Evolutionary conservation across 768 basidiomycete species (phyloP), one percentile per base, ranked within the genome.

Genomic region (Auricularia sp.): DNA sequence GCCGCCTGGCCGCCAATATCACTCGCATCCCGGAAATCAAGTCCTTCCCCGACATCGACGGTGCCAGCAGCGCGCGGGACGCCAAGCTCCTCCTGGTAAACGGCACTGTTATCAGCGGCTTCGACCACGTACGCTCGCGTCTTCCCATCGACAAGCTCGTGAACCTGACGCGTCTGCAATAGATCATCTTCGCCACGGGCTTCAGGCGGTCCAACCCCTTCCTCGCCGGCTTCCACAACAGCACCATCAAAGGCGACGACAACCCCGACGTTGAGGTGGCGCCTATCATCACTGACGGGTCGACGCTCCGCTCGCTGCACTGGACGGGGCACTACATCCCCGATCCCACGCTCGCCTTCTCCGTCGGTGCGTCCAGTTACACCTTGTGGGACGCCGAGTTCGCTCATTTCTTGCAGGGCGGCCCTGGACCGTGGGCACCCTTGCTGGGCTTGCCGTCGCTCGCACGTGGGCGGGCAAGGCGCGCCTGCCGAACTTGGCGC

Each of bases 191-290:
- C 66, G 74, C 73, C 0, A 78, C 78, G 0, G 79, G 79, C n/a
- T 80, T 74, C 69, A 74, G 76, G n/a, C 79, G 80, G 65, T 73
- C 76, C 0, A 79, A 76, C 68, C 79, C 79, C 5, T 80, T 80
- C 75, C 69, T 81, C 1, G 74, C 77, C 0, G 72, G 79, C 42
- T 77, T 75, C 66, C 77, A 78, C 68, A 33, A 44, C 4, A 67
- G 67, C 51, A 64, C 63, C 60, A 14, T n/a, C 67, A 3, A 16
- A 12, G 44, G 36, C 8, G 36, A 43, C 44, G 47, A 18, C 18
- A 51, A 18, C 8, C 47, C 47, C 5, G 43, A 21, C 10, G 61
- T 29, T 1, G 47, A 63, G 18, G 61, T 65, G 3, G 61, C 16
- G 51, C 51, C 35, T 1, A 54, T 81, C 47, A 73, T 80, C 33